phyloP scores from a whole-genome alignment of 2,329 filamentous ascomycete genomes.

The Trichoderma arundinaceum region DNA sequence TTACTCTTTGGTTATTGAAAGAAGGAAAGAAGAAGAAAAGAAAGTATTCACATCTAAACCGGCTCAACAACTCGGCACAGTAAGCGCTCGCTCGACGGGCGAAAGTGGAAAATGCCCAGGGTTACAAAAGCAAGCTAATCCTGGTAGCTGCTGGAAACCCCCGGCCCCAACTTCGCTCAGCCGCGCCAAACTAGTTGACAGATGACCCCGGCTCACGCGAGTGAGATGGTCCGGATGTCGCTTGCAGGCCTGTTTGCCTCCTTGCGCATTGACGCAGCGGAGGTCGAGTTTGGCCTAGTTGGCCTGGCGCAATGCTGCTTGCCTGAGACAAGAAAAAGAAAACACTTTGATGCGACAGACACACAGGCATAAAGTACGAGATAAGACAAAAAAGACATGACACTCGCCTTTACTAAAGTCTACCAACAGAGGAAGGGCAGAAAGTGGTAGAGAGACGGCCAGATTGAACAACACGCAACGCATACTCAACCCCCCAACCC shows the following conservation, averaged over 20 bases:
- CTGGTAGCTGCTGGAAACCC: neutral
- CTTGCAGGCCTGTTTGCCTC: neutral
- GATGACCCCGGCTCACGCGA: neutral
- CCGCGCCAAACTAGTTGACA: too few relatives aligned
- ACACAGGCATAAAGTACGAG: neutral
- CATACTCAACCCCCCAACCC: neutral
- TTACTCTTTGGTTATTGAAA: neutral
- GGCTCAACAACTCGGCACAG: neutral
- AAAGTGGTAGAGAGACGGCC: neutral
- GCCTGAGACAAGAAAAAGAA: neutral
- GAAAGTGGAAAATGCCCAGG: too few relatives aligned
- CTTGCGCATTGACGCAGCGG: neutral
- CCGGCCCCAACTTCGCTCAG: neutral
- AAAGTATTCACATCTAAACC: neutral
- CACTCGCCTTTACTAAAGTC: neutral
- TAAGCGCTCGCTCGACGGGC: neutral
- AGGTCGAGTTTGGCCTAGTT: neutral
- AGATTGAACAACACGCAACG: neutral
- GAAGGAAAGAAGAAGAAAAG: neutral
- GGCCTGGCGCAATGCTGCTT: neutral
- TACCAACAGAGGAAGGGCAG: neutral
- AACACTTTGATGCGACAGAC: too few relatives aligned
- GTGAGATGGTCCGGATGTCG: neutral
- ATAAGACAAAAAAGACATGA: neutral
- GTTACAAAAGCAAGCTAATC: neutral